Evolutionary conservation across 2,329 filamentous ascomycete genomes (phyloP).

Genomic region (Alternaria arbusti): DNA sequence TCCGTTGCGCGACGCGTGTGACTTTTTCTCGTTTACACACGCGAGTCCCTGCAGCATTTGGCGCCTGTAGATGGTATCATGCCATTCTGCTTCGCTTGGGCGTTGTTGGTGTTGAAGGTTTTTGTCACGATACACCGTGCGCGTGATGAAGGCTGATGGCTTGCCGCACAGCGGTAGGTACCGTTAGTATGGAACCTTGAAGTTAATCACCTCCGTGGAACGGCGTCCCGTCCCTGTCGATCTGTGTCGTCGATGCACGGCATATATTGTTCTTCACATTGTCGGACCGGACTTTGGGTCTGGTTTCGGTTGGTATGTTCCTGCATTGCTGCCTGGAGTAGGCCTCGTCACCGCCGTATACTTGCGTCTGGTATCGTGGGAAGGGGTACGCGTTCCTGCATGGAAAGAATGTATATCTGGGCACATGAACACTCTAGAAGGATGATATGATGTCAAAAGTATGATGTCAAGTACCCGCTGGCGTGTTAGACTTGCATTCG

Average conservation of each 20-base stretch:
- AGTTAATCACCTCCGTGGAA: background rate
- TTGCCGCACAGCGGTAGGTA: background rate
- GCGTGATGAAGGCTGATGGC: background rate
- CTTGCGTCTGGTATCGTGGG: background rate
- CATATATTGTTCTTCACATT: background rate
- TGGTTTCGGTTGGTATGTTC: background rate
- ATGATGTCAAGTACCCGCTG: background rate
- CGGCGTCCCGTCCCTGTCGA: slow-evolving; percentile 3
- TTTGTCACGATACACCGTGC: background rate
- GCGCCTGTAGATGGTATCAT: background rate
- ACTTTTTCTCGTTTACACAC: background rate
- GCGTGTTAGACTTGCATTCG: background rate
- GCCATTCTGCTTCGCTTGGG: background rate
- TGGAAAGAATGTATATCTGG: background rate
- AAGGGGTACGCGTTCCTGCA: slow-evolving; percentile 7
- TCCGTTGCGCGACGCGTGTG: background rate
- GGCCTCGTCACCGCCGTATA: background rate
- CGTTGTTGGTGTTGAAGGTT: background rate
- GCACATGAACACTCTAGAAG: background rate
- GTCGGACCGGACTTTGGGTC: background rate
- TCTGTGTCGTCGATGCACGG: background rate
- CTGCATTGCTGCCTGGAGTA: background rate
- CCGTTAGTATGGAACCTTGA: background rate
- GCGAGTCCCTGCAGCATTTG: background rate
- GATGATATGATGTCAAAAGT: background rate